Evolutionary conservation across 1,284 basidiomycete genomes (phyloP).

Genomic region (Microbotryum saponariae): DNA sequence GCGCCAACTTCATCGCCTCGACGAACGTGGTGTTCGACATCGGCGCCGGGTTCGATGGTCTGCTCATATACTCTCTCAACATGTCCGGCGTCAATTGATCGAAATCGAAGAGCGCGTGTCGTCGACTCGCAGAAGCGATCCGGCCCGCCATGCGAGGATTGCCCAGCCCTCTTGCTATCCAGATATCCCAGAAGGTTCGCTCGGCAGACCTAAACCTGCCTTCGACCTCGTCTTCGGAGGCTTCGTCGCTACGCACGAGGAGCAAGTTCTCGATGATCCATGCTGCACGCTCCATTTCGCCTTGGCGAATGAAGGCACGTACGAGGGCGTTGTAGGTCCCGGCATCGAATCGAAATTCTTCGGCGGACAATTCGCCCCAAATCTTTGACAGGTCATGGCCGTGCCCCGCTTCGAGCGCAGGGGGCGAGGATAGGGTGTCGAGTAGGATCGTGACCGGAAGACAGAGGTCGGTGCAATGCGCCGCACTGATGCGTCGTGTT

Average conservation of each 20-base stretch:
- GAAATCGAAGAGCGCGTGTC: too few species aligned
- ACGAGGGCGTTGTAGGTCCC: conserved; percentile 88
- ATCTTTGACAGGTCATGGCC: conserved; percentile 57
- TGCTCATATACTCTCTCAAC: too few species aligned
- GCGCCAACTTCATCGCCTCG: too few species aligned
- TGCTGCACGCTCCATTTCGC: conserved; percentile 71
- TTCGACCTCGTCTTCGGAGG: neutral
- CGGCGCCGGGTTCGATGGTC: too few species aligned
- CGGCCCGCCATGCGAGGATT: too few species aligned
- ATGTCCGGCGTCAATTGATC: too few species aligned
- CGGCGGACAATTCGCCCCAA: conserved; percentile 59
- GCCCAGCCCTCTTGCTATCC: too few species aligned
- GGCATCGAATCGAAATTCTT: conserved; percentile 77
- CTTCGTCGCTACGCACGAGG: conserved; percentile 9
- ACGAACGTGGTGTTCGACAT: too few species aligned
- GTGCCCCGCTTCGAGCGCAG: conserved; percentile 52
- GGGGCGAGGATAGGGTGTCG: conserved; percentile 49
- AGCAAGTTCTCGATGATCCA: conserved; percentile 73
- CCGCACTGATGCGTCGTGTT: conserved; percentile 19
- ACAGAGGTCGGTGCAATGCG: conserved; percentile 55
- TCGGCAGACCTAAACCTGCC: too few species aligned
- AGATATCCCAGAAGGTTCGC: too few species aligned
- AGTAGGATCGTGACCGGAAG: conserved; percentile 78
- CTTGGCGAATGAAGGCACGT: conserved; percentile 61
- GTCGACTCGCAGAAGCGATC: too few species aligned